A percentile compares a stretch with the other conserved stretches of the same genome.
Evolutionary conservation across 2,329 filamentous ascomycete genomes (phyloP).

Genomic region (Aspergillus clavatus): DNA sequence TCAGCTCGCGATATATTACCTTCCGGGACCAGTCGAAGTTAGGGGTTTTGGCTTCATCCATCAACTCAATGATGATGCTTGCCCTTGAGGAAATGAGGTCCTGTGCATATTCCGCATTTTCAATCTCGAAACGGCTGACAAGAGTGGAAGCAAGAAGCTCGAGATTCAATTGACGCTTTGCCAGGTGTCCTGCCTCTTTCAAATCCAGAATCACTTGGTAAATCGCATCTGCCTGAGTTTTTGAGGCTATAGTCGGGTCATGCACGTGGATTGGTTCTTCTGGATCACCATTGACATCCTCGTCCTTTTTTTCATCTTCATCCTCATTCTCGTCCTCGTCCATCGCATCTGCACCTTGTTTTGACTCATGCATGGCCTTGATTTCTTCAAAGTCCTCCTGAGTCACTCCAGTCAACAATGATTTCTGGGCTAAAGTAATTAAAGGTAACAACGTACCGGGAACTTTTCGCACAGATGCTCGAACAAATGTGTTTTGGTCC

Average conservation of each 20-base stretch:
- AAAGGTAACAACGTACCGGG: slow-evolving; percentile 25
- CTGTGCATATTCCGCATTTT: slow-evolving; percentile 31
- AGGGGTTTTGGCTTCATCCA: slow-evolving; percentile 35
- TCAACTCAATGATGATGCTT: slow-evolving; percentile 27
- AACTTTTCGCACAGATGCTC: slow-evolving; percentile 42
- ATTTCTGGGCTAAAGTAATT: not conserved
- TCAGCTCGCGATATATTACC: slow-evolving; percentile 39
- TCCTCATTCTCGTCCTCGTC: slow-evolving; percentile 13
- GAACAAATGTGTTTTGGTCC: slow-evolving; percentile 42
- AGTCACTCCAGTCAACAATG: slow-evolving; percentile 5
- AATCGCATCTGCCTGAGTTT: slow-evolving; percentile 34
- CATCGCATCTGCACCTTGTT: slow-evolving; percentile 16
- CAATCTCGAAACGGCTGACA: slow-evolving; percentile 32
- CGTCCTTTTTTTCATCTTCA: slow-evolving; percentile 15
- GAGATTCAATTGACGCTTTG: slow-evolving; percentile 38
- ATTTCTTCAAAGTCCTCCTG: slow-evolving; percentile 34
- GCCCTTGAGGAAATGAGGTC: slow-evolving; percentile 35
- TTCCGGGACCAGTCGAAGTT: slow-evolving; percentile 39
- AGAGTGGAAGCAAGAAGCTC: slow-evolving; percentile 30
- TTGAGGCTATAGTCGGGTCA: slow-evolving; percentile 25
- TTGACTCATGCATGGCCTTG: slow-evolving; percentile 23
- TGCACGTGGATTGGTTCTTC: slow-evolving; percentile 19
- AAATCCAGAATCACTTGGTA: slow-evolving; percentile 37
- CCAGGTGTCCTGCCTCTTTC: slow-evolving; percentile 37
- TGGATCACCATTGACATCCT: slow-evolving; percentile 15